Conservation (phyloP, 2,329 filamentous ascomycete species). For the Parastagonospora avenae region DNA sequence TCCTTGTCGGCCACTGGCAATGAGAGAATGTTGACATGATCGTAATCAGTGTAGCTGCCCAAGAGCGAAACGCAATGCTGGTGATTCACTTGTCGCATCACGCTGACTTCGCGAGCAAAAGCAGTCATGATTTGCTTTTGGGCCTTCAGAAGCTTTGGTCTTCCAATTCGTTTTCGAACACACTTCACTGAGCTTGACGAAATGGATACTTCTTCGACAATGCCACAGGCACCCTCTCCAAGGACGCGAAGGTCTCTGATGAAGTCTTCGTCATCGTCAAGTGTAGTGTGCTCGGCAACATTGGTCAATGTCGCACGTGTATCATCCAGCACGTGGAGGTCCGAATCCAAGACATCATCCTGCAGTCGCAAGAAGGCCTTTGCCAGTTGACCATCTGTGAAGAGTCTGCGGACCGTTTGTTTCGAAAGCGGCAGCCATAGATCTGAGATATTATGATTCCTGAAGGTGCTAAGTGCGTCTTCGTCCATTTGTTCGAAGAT, state of each 20-base stretch:
- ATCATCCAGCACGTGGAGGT: background rate
- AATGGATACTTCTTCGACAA: constrained; percentile 9
- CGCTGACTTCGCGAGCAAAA: constrained; percentile 16
- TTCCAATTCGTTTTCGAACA: constrained; percentile 16
- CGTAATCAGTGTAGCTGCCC: constrained; percentile 20
- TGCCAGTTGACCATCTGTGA: background rate
- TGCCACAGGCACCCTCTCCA: constrained; percentile 11
- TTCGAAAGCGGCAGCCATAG: constrained; percentile 15
- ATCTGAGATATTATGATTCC: constrained; percentile 7
- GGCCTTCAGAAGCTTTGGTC: constrained; percentile 8
- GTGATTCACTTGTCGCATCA: constrained; percentile 22
- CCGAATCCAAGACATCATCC: background rate
- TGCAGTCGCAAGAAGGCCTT: constrained; percentile 3
- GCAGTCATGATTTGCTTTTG: constrained; percentile 17
- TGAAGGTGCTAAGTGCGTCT: background rate
- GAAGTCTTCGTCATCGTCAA: constrained; percentile 15
- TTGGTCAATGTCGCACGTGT: background rate
- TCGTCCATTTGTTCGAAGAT: background rate
- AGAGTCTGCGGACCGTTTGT: constrained; percentile 9
- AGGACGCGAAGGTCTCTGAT: constrained; percentile 1
- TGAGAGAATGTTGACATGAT: constrained; percentile 15
- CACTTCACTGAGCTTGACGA: constrained; percentile 1
- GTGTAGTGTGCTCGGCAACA: background rate
- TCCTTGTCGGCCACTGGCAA: constrained; percentile 24
- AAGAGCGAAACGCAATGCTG: constrained; percentile 18